Evolutionary conservation across 2,329 filamentous ascomycete genomes (phyloP), one percentile per base, ranked within the genome.

Genomic region (Xylaria sp.): DNA sequence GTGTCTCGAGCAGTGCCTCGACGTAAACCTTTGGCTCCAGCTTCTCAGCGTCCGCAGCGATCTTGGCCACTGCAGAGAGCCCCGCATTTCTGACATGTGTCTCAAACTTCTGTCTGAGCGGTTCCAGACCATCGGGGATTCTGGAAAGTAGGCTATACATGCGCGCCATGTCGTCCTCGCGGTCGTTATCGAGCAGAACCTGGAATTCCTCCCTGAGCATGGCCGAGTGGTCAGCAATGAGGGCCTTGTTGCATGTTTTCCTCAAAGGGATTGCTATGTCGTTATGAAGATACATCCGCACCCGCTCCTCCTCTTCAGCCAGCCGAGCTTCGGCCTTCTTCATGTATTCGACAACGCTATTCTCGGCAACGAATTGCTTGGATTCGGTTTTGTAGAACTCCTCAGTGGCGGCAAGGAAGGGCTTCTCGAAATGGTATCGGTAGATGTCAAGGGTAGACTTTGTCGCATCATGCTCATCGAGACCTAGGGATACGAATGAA

Each of bases 321-420:
- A 99, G 76, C 26, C 94, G 87, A 39, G 85, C 76, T 75, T 97
- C 93, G 0, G 94, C 95, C 82, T 99, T 99, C 80, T 97, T 97
- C 94, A 99, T 97, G 76, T 97, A 99, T 70, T 99, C 94, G 29
- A 99, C 92, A 3, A 99, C 92, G 60, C 90, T 96, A 71, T 99
- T 99, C 72, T 97, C 93, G 9, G 92, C 90, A 29, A 99, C 86
- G 69, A 99, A 99, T 60, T 92, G 89, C 66, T 91, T 91, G 18
- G 94, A 97, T 72, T 99, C 95, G 42, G 89, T 87, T 64, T 91
- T 82, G 72, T 99, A 99, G 76, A 96, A 99, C 24, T 81, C 76
- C 64, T 84, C 85, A 8, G 94, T 99, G 2, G 92, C 91, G 5
- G 82, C 81, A 48, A 99, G 82, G 81, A 97, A 99, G 0, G 95